Percentiles rank a stretch among this genome's conserved stretches.
phyloP scores from a whole-genome alignment of 2,329 filamentous ascomycete genomes.

The Exophiala mesophila region DNA sequence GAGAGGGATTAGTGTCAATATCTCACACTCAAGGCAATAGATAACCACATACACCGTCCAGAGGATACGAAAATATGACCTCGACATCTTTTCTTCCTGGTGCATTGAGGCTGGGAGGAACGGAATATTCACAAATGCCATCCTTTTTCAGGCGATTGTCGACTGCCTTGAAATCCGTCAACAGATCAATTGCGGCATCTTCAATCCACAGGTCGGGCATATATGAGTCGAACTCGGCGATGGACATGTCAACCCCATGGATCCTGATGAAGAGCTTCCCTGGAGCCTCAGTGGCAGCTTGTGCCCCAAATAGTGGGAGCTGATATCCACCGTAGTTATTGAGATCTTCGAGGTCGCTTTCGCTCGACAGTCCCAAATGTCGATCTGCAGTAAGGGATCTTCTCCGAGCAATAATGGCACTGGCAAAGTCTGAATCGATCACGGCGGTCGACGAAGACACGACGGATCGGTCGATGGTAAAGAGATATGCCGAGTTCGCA shows the following conservation, averaged over 20 bases:
- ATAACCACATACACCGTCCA: conserved; percentile 20
- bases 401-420: conserved; percentile 42
- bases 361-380: conserved; percentile 36
- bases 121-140: conserved; percentile 23
- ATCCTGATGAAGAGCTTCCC: conserved; percentile 33
- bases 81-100: conserved; percentile 20
- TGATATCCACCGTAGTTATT: conserved; percentile 56
- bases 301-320: conserved; percentile 47
- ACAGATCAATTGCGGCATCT: conserved; percentile 20
- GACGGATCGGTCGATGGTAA: conserved; percentile 23
- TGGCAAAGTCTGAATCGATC: conserved; percentile 31
- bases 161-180: conserved; percentile 24
- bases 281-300: conserved; percentile 19
- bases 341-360: conserved; percentile 52
- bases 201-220: conserved; percentile 27
- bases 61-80: conserved; percentile 24
- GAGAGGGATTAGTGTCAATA: too few relatives aligned
- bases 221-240: conserved; percentile 19
- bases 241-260: conserved; percentile 22
- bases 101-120: conserved; percentile 20
- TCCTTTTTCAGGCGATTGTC: conserved; percentile 16
- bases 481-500: conserved; percentile 26
- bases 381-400: conserved; percentile 46
- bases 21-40: too few relatives aligned
- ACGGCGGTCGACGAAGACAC: conserved; percentile 19